phyloP scores from a whole-genome alignment of 371 early-diverging fungal genomes.

The Saksenaea vasiformis region DNA sequence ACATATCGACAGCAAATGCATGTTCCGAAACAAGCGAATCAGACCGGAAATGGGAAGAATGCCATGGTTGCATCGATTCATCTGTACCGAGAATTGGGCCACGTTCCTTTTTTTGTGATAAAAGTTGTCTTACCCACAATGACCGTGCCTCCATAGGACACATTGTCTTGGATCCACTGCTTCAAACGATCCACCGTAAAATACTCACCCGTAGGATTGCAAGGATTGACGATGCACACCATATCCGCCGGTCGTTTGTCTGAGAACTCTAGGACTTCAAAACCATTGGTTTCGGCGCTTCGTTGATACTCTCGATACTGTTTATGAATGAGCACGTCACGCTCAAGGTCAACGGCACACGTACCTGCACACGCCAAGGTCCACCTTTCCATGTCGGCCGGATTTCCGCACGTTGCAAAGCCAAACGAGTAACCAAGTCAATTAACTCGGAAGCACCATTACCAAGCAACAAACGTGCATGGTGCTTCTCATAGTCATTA shows the following conservation, averaged over 20 bases:
- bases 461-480: constrained; percentile 69
- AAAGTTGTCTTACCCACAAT: constrained; percentile 60
- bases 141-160: constrained; percentile 67
- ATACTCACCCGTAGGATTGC: constrained; percentile 89
- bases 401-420: constrained; percentile 33
- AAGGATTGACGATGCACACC: constrained; percentile 81
- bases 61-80: constrained; percentile 92
- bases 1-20: constrained; percentile 58
- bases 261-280: constrained; percentile 60
- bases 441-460: constrained; percentile 89
- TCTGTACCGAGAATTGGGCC: constrained; percentile 36
- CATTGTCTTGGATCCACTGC: constrained; percentile 67
- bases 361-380: constrained; percentile 76
- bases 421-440: constrained; percentile 78
- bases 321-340: neutral
- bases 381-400: constrained; percentile 76
- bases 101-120: neutral
- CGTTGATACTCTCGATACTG: constrained; percentile 89
- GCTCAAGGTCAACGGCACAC: neutral
- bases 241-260: constrained; percentile 59
- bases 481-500: constrained; percentile 40
- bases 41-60: constrained; percentile 69
- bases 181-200: constrained; percentile 67
- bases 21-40: constrained; percentile 75
- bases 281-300: constrained; percentile 73